These are phyloP conservation scores for Globisporangium okanoganense DNA, from an alignment of 352 stramenopile genomes.

Conservation along the genomic window DNA sequence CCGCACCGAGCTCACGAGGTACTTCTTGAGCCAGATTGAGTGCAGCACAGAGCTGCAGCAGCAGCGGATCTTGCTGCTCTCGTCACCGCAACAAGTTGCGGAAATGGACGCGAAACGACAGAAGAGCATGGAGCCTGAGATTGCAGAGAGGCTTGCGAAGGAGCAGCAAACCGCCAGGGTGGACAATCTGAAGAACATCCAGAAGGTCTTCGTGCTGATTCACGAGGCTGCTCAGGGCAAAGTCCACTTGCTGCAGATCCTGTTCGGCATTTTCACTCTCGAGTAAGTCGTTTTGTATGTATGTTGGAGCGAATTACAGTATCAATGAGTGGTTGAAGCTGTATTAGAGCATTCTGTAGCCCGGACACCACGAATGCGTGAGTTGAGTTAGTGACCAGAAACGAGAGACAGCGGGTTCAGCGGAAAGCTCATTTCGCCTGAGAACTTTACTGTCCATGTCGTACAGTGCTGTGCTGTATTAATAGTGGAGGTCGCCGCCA, in stretches of 20 bases:
- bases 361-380: no score
- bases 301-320: no score
- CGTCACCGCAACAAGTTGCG: slow-evolving; percentile 39
- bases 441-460: no score
- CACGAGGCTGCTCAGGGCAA: slow-evolving; percentile 34
- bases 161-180: slow-evolving; percentile 19
- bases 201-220: slow-evolving; percentile 46
- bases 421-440: no score
- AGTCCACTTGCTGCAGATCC: slow-evolving; percentile 49
- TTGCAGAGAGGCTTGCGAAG: slow-evolving; percentile 38
- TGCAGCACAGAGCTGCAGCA: slow-evolving; percentile 50
- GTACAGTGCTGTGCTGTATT: no score
- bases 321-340: no score
- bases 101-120: slow-evolving; percentile 31
- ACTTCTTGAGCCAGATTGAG: slow-evolving; percentile 44
- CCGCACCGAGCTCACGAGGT: slow-evolving; percentile 35
- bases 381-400: no score
- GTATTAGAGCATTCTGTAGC: no score
- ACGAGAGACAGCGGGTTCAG: no score
- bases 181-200: slow-evolving; percentile 32
- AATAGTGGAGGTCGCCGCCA: no score
- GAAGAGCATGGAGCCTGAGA: slow-evolving; percentile 45
- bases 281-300: slow-evolving; percentile 43
- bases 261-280: slow-evolving; percentile 53
- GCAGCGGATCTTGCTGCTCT: slow-evolving; percentile 54